Evolutionary conservation across 371 early-diverging fungal species (phyloP), one percentile per base, ranked within the genome.

Genomic region (Mucor racemosus): DNA sequence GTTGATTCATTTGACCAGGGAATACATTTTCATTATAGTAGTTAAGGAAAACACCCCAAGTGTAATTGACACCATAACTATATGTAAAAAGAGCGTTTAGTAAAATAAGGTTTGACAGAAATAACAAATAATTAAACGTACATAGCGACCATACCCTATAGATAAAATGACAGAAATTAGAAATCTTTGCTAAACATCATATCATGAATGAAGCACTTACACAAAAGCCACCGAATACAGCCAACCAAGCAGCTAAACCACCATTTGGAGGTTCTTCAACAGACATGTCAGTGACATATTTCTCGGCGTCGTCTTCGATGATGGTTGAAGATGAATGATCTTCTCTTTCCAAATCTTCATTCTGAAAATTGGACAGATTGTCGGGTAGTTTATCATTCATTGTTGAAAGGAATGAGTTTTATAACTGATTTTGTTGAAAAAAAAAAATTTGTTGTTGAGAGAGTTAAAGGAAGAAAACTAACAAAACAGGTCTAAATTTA

Each of bases 21-120:
- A 76, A 81, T 7, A 81, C 70, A 13, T 62, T 10, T 13, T 66
- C 65, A 31, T 76, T 75, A 39, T 76, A 76, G 26, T 76, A 59
- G 11, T 66, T 71, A 4, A 78, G 48, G 42, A 76, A 78, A 6
- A 75, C 65, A 33, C 78, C 81, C 78, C 78, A 81, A 34, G 76
- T 69, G 67, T 76, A 69, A 54, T 77, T 80, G 38, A 77, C 76
- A 40, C 81, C 81, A 39, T 69, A 78, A 39, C 81, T 80, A 63
- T 26, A 26, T 26, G 26, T 17, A 26, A 35, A 64, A 34, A 21
- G 53, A 31, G 21, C 7, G 33, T 46, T 13, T 14, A 40, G 4
- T 4, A 40, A 10, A 40, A 40, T 40, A 40, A 40, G 40, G 10
- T 40, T 13, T 11, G 13, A 9, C 10, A 40, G 40, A 0, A 10